Base-by-base conservation (phyloP, 164 flowering plant species). In the Piper longum region DNA sequence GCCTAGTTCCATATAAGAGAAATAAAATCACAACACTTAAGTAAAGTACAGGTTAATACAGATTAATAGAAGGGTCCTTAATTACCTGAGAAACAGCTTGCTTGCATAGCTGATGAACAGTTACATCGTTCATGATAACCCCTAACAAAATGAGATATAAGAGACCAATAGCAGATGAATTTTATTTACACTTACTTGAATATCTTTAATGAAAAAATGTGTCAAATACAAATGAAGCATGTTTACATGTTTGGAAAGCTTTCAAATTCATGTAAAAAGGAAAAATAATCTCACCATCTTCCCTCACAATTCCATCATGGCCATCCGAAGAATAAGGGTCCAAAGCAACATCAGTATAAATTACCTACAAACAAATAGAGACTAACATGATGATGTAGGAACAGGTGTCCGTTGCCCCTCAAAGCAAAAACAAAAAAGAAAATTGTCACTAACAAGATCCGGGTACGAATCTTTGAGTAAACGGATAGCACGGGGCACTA, bases 271-370 rank as follows among this genome's bases (percentile, higher is more conserved):
- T 9, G 6, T 17, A 3, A 9, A 3, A 26, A 9, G 36, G 26
- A 43, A 58, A 41, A 39, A 44, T 56, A 1, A 9, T 41, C 87
- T 74, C 79, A 90, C 99, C 99, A 80, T 93, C 99, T 82, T 88
- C 97, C 73, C 97, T 81, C 54, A 90, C 96, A 67, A 93, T 93
- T 61, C 98, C 97, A 80, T 89, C 98, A 73, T 93, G 98, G 44
- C 98, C 98, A 77, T 90, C 95, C 14, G 95, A 88, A 57, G 90
- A 85, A 70, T 93, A 93, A 39, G 97, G 97, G 75, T 93, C 99
- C 71, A 93, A 75, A 66, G 97, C 97, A 75, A 93, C 97, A 84
- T 93, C 99, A 12, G 99, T 93, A 74, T 87, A 88, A 56, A 90
- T 87, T 59, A 90, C 82, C 99, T 93, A 16, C 36, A 57, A 57